Evolutionary conservation across 1,284 basidiomycete genomes (phyloP).

Genomic region (Xanthoconium separans): DNA sequence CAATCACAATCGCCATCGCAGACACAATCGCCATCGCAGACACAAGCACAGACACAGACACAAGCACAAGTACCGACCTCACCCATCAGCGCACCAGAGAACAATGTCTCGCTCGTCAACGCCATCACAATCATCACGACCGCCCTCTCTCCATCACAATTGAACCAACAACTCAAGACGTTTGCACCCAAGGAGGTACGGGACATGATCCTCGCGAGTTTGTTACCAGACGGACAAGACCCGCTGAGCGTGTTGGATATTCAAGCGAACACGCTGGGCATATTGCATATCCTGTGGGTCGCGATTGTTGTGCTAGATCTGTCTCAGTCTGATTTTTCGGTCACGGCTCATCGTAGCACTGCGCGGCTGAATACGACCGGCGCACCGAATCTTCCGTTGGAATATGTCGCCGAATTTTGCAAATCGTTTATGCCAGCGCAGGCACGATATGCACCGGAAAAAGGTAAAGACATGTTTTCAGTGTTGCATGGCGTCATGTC

Average conservation of each 20-base stretch:
- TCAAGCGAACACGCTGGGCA: conserved; percentile 56
- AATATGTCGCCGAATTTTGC: conserved; percentile 57
- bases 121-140: conserved; percentile 48
- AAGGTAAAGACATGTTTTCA: conserved; percentile 42
- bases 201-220: conserved; percentile 48
- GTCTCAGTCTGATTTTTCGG: not conserved
- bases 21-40: conserved; percentile 1
- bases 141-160: conserved; percentile 33
- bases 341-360: conserved; percentile 39
- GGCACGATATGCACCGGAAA: conserved; percentile 63
- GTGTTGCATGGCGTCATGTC: not conserved
- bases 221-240: conserved; percentile 55
- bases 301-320: not conserved
- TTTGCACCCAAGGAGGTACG: conserved; percentile 45
- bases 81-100: conserved; percentile 2
- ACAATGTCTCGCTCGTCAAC: conserved; percentile 35
- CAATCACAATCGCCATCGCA: conserved; percentile 11
- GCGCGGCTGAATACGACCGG: conserved; percentile 47
- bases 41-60: conserved; percentile 1
- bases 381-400: conserved; percentile 33
- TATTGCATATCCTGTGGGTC: conserved; percentile 69
- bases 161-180: conserved; percentile 44
- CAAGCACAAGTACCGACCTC: conserved; percentile 12
- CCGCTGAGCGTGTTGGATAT: conserved; percentile 58
- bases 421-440: conserved; percentile 54